Evolutionary conservation across 805 yeast species (phyloP), one percentile per base, ranked within the genome.

Genomic region (Tetrapisispora nanseiensis): DNA sequence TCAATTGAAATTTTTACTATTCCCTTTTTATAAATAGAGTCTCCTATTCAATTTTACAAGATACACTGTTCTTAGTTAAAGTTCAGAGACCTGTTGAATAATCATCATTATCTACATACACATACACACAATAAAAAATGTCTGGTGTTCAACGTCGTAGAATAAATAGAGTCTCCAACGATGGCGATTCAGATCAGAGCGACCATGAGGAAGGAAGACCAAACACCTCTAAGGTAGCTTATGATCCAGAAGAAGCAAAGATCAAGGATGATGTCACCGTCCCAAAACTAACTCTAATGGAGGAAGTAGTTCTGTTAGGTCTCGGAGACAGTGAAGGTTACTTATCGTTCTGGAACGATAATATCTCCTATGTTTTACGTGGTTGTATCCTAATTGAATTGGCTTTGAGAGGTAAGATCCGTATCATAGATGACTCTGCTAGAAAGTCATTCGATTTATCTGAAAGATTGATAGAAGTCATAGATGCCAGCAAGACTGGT

Each of bases 331-430:
- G 84, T 54, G 97, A 92, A 64, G 98, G 98, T 11, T 87, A 90
- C 62, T 70, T 92, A 35, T 86, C 96, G 23, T 92, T 92, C 66
- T 92, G 98, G 98, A 92, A 92, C 61, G 98, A 92, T 65, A 89
- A 86, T 64, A 89, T 92, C 42, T 86, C 97, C 20, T 92, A 92
- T 66, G 95, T 97, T 1, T 72, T 92, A 46, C 78, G 98, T 55
- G 98, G 98, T 11, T 83, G 96, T 61, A 90, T 92, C 46, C 57
- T 92, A 41, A 74, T 92, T 60, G 98, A 92, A 64, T 72, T 92
- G 63, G 95, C 97, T 2, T 76, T 92, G 55, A 76, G 97, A 52
- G 89, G 87, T 45, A 84, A 85, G 57, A 86, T 92, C 55, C 74
- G 87, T 42, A 78, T 92, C 70, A 82, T 87, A 39, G 86, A 86